A percentile compares a stretch with the other conserved stretches of the same genome.
phyloP scores from a whole-genome alignment of 225 moss, liverwort and hornwort species.

The Physcomitrium patens region DNA sequence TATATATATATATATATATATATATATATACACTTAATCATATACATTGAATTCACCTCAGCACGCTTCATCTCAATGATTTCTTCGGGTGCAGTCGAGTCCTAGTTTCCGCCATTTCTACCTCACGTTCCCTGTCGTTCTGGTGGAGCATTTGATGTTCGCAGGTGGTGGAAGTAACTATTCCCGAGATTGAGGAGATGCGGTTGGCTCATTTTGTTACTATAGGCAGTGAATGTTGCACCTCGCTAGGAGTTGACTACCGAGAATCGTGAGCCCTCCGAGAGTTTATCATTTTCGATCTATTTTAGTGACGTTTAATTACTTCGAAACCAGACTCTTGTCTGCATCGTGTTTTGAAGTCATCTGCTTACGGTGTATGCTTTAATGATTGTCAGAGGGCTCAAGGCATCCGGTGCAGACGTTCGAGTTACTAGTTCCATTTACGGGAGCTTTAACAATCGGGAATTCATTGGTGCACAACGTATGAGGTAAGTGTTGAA shows the following conservation, averaged over 20 bases:
- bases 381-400: conserved; percentile 49
- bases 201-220: conserved; percentile 91
- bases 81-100: not conserved
- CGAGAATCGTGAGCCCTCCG: conserved; percentile 50
- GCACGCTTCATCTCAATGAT: not conserved
- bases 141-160: not conserved
- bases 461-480: conserved; percentile 78
- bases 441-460: conserved; percentile 63
- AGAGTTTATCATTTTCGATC: not conserved
- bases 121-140: not conserved
- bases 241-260: conserved; percentile 70
- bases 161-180: conserved; percentile 81
- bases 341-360: not conserved
- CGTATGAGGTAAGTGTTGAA: conserved; percentile 69
- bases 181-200: conserved; percentile 96
- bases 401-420: conserved; percentile 75
- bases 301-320: not conserved
- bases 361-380: conserved; percentile 15
- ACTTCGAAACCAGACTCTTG: not conserved
- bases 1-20: too few relatives aligned
- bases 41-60: too few relatives aligned
- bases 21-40: too few relatives aligned
- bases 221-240: conserved; percentile 81
- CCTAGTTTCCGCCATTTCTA: not conserved
- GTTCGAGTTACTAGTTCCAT: conserved; percentile 80